Base-by-base conservation (phyloP, 2,329 filamentous ascomycete genomes). In the Neopestalotiopsis rosae region DNA sequence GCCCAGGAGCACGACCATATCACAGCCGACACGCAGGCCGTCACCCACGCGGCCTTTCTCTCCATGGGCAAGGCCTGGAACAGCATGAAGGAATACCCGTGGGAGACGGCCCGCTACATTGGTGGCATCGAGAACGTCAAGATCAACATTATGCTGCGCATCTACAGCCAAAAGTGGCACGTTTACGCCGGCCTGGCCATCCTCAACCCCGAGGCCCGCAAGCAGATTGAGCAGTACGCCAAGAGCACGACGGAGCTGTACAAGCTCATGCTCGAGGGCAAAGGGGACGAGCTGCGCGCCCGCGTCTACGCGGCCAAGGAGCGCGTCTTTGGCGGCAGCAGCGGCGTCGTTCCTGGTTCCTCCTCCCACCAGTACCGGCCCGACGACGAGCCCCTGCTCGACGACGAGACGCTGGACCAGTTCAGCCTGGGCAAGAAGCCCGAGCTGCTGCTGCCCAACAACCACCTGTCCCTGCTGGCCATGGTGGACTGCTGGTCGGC, bases 401-500 rank as follows among this genome's bases (percentile, higher is more conserved):
- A 97, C 67, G 94, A 97, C 71, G 91, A 93, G 66, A 87, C 98
- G 58, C 88, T 99, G 5, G 95, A 98, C 78, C 91, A 90, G 42
- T 99, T 98, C 80, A 95, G 93, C 56, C 85, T 99, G 1, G 92
- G 93, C 45, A 89, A 91, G 68, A 89, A 89, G 67, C 77, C 72
- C 17, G 87, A 91, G 76, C 85, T 87, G 69, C 75, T 82, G n/a
- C 88, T 94, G 24, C 94, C 92, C 66, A 99, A 99, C 82, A 99
- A 96, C 79, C 97, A 99, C 81, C 87, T 99, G 38, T 95, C 91
- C 78, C 86, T 99, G 68, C 87, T 99, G 59, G 96, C 95, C 61
- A 99, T 99, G 89, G 97, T 98, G 58, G 96, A 99, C 83, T 98
- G 95, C 82, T 99, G 96, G 96, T 96, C 93, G 78, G 93, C 94